Percentiles rank a stretch among this genome's conserved stretches.
Conservation (phyloP, 2,329 filamentous ascomycete species). For the Ceratocystis huliohia region DNA sequence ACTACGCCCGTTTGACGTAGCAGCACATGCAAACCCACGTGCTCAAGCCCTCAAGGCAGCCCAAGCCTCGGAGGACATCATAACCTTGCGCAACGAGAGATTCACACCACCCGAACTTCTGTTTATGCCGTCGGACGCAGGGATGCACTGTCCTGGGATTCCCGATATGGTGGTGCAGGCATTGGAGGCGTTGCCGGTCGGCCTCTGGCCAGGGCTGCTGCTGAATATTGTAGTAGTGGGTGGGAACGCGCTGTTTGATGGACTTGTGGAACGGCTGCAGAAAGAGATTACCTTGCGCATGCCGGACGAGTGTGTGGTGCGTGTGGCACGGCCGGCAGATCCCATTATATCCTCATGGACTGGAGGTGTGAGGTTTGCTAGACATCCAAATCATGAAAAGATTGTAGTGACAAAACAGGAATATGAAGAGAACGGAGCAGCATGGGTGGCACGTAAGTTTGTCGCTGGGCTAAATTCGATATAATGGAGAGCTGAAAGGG, state of each 20-base stretch:
- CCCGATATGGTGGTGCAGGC: slow-evolving; percentile 73
- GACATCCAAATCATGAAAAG: slow-evolving; percentile 51
- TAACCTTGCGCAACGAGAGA: slow-evolving; percentile 82
- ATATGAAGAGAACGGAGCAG: slow-evolving; percentile 74
- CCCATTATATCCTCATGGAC: slow-evolving; percentile 74
- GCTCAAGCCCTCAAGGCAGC: slow-evolving; percentile 35
- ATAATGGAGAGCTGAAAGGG: background rate
- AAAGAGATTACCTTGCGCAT: slow-evolving; percentile 58
- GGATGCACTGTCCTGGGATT: slow-evolving; percentile 70
- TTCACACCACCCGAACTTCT: slow-evolving; percentile 83
- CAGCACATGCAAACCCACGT: slow-evolving; percentile 35
- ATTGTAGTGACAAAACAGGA: slow-evolving; percentile 74
- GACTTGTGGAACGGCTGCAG: slow-evolving; percentile 69
- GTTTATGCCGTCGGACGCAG: slow-evolving; percentile 76
- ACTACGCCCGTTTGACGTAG: slow-evolving; percentile 64
- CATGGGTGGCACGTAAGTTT: slow-evolving; percentile 64
- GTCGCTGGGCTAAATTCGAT: slow-evolving; percentile 24
- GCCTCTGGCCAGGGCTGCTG: slow-evolving; percentile 69
- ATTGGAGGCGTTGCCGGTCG: slow-evolving; percentile 60
- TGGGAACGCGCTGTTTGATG: slow-evolving; percentile 66
- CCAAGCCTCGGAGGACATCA: slow-evolving; percentile 54
- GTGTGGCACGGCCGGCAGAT: slow-evolving; percentile 56
- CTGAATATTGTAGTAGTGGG: slow-evolving; percentile 84
- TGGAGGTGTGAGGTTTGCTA: slow-evolving; percentile 68
- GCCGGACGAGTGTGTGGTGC: slow-evolving; percentile 64